Base-by-base conservation (phyloP, 2,329 filamentous ascomycete species). In the Nemania sp. region DNA sequence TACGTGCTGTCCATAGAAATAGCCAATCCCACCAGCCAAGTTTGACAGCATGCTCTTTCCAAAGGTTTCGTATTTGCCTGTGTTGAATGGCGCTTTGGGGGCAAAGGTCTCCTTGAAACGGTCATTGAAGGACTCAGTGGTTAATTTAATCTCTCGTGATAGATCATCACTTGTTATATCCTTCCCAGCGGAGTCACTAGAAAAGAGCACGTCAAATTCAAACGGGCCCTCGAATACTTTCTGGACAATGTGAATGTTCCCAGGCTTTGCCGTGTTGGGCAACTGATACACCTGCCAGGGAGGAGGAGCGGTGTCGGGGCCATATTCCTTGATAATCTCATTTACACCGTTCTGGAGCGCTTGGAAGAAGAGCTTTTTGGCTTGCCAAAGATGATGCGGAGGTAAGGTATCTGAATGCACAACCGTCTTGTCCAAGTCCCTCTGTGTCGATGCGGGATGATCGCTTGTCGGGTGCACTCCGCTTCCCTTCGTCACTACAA, bases 41-140 rank as follows among this genome's bases (percentile, higher is more conserved):
- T 97, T 99, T 1, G 93, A 97, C 63, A 99, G 89, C 79, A 99
- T 88, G 60, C 88, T 92, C 70, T 90, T 89, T 59, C 87, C 90
- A 70, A 97, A 97, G 52, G 80, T 80, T 42, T 83, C 78, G 69
- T 95, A 94, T 66, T 90, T 84, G 3, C 83, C 79, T 3, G 82
- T 80, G 15, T 82, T 76, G 71, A 94, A 99, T 0, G 94, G 93
- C 0, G 86, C 76, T 65, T 91, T 80, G 1, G 91, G 86, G 47
- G 84, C 78, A 67, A 94, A 88, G 26, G 90, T 78, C 17, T 84
- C 79, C 12, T 82, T 74, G 70, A 96, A 99, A 23, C 88, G 86
- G 46, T 88, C 79, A 28, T 82, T 82, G 71, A 97, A 97, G 5
- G 80, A 77, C 44, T 83, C 77, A 0, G 85, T 86, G 1, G 84